Evolutionary conservation across 306 rosid genomes (phyloP), one percentile per base, ranked within the genome.

Genomic region (Clitoria ternatea): DNA sequence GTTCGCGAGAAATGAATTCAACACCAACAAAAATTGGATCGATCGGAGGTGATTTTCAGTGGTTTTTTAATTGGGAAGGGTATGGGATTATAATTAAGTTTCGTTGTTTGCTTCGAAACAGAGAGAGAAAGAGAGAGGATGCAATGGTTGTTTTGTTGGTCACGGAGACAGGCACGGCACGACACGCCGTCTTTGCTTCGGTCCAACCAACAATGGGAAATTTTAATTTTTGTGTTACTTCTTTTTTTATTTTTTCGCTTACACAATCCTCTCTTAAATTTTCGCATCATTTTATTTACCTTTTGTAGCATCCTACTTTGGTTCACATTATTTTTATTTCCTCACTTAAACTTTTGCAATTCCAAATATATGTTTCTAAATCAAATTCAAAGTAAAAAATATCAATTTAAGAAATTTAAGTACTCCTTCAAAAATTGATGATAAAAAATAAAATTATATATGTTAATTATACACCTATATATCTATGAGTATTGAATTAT

Each of bases 171-270:
- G 48, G 67, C 30, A 60, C 48, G 69, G 53, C 53, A 43, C 45
- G 18, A 22, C 23, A 62, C 69, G 54, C 69, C 37, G 69, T 63
- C 69, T 63, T 44, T 40, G 69, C 4, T 62, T 40, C 69, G 35
- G 52, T 61, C 67, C 32, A 61, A 61, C 48, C 67, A 36, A 32
- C 2, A 27, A 61, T 36, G 48, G 9, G 32, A 15, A 61, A 61
- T 20, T 36, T 15, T n/a, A n/a, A n/a, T n/a, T 59, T 61, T 59
- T 42, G 64, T 35, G 44, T 15, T 8, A 3, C 3, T 32, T 60
- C 15, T 33, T 33, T 18, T 3, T 6, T 14, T 14, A 7, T 53
- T 52, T 4, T 14, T 53, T 14, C 5, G 1, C 6, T 3, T 36
- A 7, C 1, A 61, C 35, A 61, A 61, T 61, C 67, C 32, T 4